Evolutionary conservation across 768 basidiomycete species (phyloP).

Genomic region (Podaxis sp.): DNA sequence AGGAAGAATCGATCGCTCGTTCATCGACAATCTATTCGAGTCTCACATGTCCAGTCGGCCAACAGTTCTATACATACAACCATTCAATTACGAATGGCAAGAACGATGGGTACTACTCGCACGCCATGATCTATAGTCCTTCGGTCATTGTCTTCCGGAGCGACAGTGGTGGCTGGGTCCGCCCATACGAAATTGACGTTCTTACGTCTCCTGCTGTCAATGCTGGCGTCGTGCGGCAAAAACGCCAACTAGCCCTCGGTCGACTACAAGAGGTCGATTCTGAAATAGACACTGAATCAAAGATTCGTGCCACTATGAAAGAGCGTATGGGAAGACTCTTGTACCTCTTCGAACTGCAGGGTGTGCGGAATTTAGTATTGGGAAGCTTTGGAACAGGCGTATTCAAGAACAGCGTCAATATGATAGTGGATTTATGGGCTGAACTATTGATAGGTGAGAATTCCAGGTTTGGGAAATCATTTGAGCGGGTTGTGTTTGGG

Average conservation of each 20-base stretch:
- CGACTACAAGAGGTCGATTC: background rate
- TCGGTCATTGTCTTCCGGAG: conserved; percentile 55
- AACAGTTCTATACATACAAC: conserved; percentile 61
- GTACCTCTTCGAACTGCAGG: conserved; percentile 58
- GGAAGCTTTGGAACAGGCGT: conserved; percentile 79
- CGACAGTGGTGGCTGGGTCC: conserved; percentile 53
- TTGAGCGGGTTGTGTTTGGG: conserved; percentile 66
- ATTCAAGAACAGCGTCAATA: conserved; percentile 58
- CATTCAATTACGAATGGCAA: conserved; percentile 32
- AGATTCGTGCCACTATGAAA: conserved; percentile 47
- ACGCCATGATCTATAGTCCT: conserved; percentile 73
- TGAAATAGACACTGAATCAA: conserved; percentile 20
- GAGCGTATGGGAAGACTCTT: conserved; percentile 72
- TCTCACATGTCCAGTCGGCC: conserved; percentile 50
- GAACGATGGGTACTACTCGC: conserved; percentile 60
- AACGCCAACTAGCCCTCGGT: conserved; percentile 3
- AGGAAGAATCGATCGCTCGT: conserved; percentile 76
- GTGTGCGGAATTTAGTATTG: conserved; percentile 58
- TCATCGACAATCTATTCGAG: conserved; percentile 66
- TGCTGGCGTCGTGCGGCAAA: conserved; percentile 41
- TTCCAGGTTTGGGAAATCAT: conserved; percentile 55
- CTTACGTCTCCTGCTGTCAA: conserved; percentile 72
- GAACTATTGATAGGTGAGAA: conserved; percentile 49
- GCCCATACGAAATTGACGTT: conserved; percentile 61
- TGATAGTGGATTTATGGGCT: conserved; percentile 63